Evolutionary conservation across 1,139 yeast species (phyloP).

Genomic region (Diutina rugosa): DNA sequence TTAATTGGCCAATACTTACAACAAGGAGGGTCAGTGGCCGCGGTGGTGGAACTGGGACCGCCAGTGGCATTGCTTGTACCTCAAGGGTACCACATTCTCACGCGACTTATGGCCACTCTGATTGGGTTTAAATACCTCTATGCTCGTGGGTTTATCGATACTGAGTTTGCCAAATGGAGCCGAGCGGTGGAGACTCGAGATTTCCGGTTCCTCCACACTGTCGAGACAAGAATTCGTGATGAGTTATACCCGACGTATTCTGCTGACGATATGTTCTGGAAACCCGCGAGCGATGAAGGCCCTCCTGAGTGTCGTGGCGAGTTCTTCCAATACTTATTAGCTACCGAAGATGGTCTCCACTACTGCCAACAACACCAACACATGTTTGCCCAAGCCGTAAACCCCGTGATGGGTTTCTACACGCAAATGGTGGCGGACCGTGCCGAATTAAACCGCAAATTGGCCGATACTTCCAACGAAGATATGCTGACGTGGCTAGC

Average conservation of each 20-base stretch:
- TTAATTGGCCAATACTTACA: conserved; percentile 5
- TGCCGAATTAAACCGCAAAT: neutral
- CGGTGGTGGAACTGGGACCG: conserved; percentile 20
- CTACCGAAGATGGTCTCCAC: conserved; percentile 67
- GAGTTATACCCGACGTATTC: neutral
- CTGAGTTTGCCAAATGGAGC: conserved; percentile 13
- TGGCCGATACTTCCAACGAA: neutral
- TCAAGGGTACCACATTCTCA: conserved; percentile 16
- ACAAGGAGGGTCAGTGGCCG: conserved; percentile 9
- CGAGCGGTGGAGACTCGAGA: conserved; percentile 7
- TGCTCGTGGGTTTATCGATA: conserved; percentile 19
- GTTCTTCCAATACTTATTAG: conserved; percentile 67
- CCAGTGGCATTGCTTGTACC: conserved; percentile 14
- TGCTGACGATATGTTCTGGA: neutral
- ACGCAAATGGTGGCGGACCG: neutral
- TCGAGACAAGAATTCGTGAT: neutral
- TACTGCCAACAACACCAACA: conserved; percentile 12
- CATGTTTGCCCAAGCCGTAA: neutral
- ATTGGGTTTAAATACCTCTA: conserved; percentile 25
- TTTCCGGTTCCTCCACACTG: conserved; percentile 11
- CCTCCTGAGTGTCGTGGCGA: conserved; percentile 13
- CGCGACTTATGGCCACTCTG: conserved; percentile 17
- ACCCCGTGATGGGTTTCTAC: neutral
- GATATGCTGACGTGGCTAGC: neutral
- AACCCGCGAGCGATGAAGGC: neutral